A percentile compares a stretch with the other conserved stretches of the same genome.
Conservation (phyloP, 805 yeast genomes). For the Lipomyces sp. region DNA sequence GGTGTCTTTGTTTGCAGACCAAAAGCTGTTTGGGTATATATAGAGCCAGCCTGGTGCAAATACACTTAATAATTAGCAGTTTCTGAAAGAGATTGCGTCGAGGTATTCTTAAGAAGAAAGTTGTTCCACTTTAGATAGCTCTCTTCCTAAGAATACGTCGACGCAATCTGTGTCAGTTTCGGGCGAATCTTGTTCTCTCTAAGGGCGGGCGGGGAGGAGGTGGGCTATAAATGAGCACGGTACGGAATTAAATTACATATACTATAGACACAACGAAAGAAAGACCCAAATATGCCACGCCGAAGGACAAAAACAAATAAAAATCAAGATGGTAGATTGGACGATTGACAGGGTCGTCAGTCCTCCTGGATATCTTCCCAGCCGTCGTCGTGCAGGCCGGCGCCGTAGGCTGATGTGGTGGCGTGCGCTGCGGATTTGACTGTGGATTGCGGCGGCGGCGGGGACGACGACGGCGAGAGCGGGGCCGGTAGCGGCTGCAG, state of each 20-base stretch:
- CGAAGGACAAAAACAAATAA: not conserved
- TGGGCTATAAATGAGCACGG: not conserved
- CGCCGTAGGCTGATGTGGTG: not conserved
- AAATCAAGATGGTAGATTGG: not conserved
- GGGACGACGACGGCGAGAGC: no score
- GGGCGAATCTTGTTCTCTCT: no score
- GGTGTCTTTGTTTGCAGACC: not conserved
- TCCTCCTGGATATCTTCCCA: slow-evolving; percentile 26
- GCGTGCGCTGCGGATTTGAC: not conserved
- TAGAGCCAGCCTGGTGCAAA: no score
- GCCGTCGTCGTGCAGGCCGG: slow-evolving; percentile 34
- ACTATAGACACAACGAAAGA: not conserved
- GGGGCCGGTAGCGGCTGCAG: no score
- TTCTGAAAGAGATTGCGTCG: no score
- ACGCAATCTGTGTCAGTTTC: no score
- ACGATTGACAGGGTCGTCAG: not conserved
- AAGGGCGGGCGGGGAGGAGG: not conserved
- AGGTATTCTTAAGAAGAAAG: no score
- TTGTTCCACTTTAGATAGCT: no score
- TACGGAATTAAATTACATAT: not conserved
- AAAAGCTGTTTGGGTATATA: not conserved
- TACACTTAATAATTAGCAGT: no score
- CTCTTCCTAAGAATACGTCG: no score
- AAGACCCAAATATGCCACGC: not conserved
- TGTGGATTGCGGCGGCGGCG: not conserved